Evolutionary conservation across 2,329 filamentous ascomycete genomes (phyloP).

Genomic region (Stenocarpella maydis): DNA sequence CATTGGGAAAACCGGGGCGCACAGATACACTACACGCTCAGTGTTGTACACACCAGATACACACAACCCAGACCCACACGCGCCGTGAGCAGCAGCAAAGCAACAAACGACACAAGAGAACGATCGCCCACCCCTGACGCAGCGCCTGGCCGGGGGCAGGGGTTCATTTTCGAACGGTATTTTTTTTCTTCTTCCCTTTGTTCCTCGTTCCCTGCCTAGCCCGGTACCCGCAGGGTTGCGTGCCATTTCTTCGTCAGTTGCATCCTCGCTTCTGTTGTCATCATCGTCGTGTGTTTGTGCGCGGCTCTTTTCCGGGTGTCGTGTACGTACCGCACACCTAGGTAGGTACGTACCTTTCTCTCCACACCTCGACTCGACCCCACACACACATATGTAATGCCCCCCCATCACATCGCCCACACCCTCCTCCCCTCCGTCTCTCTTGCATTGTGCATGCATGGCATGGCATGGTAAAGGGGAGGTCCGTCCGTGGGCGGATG

Average conservation of each 20-base stretch:
- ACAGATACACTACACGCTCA: background rate
- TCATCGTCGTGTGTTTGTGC: background rate
- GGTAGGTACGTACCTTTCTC: background rate
- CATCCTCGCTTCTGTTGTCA: background rate
- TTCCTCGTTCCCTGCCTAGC: background rate
- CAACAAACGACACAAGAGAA: background rate
- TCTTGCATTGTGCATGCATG: slow-evolving; percentile 7
- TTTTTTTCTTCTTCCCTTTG: background rate
- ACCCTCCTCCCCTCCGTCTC: background rate
- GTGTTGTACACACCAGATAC: background rate
- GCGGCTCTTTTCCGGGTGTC: slow-evolving; percentile 14
- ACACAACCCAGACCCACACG: background rate
- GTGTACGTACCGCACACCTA: background rate
- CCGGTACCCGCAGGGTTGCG: too few relatives aligned
- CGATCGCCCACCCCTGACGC: slow-evolving; percentile 4
- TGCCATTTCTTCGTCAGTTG: too few relatives aligned
- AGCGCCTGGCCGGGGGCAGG: slow-evolving; percentile 14
- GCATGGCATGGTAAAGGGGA: slow-evolving; percentile 15
- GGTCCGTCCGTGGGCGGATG: slow-evolving; percentile 4
- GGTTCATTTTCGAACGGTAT: background rate
- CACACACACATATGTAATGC: background rate
- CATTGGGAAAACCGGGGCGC: slow-evolving; percentile 25
- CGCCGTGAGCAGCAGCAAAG: background rate
- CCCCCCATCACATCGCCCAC: background rate
- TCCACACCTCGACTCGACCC: background rate